phyloP scores from a whole-genome alignment of 768 basidiomycete species.

The Kwoniella pini region DNA sequence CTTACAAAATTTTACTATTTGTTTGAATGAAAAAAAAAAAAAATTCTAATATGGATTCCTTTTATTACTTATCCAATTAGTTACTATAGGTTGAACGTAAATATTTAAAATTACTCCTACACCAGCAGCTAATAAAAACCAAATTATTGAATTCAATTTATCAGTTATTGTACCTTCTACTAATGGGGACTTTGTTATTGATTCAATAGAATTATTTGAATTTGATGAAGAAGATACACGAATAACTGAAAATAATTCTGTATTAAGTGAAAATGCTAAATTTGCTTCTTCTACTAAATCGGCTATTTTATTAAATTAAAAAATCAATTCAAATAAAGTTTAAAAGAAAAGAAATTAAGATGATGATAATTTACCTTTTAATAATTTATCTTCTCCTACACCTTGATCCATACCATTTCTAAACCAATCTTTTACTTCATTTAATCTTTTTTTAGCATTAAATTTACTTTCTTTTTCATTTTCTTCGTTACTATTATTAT shows the following conservation, averaged over 20 bases:
- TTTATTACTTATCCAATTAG: slow-evolving; percentile 2
- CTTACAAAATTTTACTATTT: no score
- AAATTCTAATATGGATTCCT: background rate
- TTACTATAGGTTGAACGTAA: slow-evolving; percentile 10
- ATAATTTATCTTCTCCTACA: slow-evolving; percentile 40
- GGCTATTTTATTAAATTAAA: slow-evolving; percentile 13
- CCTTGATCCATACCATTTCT: slow-evolving; percentile 47
- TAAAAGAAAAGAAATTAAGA: background rate
- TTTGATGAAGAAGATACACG: slow-evolving; percentile 12
- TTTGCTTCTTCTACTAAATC: slow-evolving; percentile 47
- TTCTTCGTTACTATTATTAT: slow-evolving; percentile 59
- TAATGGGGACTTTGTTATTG: background rate
- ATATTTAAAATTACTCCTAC: slow-evolving; percentile 12
- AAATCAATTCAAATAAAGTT: background rate
- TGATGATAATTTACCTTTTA: slow-evolving; percentile 48
- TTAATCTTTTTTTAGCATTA: slow-evolving; percentile 57
- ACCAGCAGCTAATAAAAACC: slow-evolving; percentile 14
- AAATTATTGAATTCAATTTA: slow-evolving; percentile 4
- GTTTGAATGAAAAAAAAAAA: no score
- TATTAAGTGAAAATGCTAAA: slow-evolving; percentile 44
- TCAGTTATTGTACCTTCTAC: background rate
- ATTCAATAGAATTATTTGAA: background rate
- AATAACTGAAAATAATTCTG: slow-evolving; percentile 45
- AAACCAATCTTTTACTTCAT: slow-evolving; percentile 67
- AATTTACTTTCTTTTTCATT: slow-evolving; percentile 44